Evolutionary conservation across 1,284 basidiomycete genomes (phyloP), one percentile per base, ranked within the genome.

Genomic region (Schizophyllum commune): DNA sequence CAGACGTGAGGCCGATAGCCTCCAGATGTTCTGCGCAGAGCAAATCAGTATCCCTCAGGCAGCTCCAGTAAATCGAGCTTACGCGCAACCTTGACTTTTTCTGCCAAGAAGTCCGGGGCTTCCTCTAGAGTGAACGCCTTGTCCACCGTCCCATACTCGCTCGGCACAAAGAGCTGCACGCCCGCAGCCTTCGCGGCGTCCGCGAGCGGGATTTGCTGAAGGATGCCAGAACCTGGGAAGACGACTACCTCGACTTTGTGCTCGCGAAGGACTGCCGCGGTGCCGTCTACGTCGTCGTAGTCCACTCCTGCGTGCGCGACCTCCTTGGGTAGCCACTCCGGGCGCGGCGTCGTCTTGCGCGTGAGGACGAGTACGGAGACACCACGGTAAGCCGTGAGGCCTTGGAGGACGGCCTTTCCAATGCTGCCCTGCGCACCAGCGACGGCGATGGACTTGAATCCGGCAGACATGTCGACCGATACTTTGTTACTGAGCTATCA

Each of bases 131-230:
- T 68, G 2, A 69, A 64, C 0, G 69, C 70, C 21, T 64, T 57
- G 11, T 62, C 66, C 9, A 71, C 52, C 21, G 6, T 22, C 33
- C 71, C 71, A 47, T 65, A 72, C 61, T 72, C 71, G 47, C 69
- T 71, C 1, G 71, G 72, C 19, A 68, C 68, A 60, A 72, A 73
- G 32, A 72, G 63, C 59, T 70, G 67, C 6, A 72, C 70, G 11
- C 68, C 71, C 0, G 69, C 69, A 5, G 59, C 60, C 61, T 73
- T 71, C 9, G 71, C 67, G 0, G 69, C 69, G 8, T 67, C 63
- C 9, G 66, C 69, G n/a, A 72, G 58, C 0, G 64, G 32, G 1
- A 58, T 55, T 63, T 73, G 71, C 58, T 68, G 67, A 1, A 52
- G 11, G 63, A 51, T 8, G 33, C 59, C 19, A 19, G 21, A 58